Conservation (phyloP, 352 stramenopile genomes). For the Phytopythium chamaehyphon region DNA sequence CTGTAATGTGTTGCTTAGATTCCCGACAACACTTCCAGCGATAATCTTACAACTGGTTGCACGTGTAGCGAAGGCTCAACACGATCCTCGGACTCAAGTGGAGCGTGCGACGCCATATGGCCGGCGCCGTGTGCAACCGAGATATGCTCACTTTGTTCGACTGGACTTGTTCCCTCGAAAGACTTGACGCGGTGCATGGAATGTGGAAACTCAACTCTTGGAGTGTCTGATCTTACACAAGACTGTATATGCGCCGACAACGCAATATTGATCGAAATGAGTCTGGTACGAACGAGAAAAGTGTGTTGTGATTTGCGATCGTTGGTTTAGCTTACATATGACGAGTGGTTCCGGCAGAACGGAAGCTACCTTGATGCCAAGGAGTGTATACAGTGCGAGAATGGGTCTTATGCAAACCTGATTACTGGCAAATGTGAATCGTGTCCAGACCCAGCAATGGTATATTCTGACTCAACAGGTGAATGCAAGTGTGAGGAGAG, state of each 20-base stretch:
- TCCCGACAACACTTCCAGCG: conserved; percentile 17
- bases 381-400: conserved; percentile 49
- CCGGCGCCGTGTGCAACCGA: conserved; percentile 51
- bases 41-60: conserved; percentile 28
- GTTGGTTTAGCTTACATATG: no score
- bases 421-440: conserved; percentile 43
- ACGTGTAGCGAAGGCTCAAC: conserved; percentile 18
- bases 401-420: conserved; percentile 30
- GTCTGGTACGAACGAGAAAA: conserved; percentile 17
- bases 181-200: conserved; percentile 45
- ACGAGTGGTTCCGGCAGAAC: no score
- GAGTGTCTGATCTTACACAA: conserved; percentile 15
- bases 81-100: conserved; percentile 18
- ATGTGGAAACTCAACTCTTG: conserved; percentile 62
- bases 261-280: conserved; percentile 52
- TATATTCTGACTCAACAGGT: conserved; percentile 22
- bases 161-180: conserved; percentile 28
- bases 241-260: conserved; percentile 51
- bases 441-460: conserved; percentile 83
- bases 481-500: conserved; percentile 58
- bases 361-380: conserved; percentile 53
- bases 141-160: conserved; percentile 34
- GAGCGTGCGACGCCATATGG: conserved; percentile 52
- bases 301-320: no score
- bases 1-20: conserved; percentile 30